phyloP scores from a whole-genome alignment of 257 asterid genomes.

The Linaria vulgaris region DNA sequence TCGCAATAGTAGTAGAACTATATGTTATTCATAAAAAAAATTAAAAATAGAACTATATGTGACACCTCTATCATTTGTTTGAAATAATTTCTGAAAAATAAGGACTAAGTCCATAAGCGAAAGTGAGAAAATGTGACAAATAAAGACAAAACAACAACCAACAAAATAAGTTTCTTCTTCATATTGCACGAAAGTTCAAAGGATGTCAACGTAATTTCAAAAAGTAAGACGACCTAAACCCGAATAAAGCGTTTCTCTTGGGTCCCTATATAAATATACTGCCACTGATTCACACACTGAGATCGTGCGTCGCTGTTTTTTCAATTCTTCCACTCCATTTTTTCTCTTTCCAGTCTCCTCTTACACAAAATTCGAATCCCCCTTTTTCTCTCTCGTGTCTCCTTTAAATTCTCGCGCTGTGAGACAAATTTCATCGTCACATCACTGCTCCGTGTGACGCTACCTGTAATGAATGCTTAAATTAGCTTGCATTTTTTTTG shows the following conservation, averaged over 20 bases:
- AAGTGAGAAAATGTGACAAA: background rate
- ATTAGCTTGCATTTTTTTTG: no score
- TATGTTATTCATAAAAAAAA: no score
- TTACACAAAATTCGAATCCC: background rate
- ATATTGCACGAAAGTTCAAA: background rate
- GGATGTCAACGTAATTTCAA: background rate
- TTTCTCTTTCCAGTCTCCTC: constrained; percentile 21
- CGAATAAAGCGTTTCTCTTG: background rate
- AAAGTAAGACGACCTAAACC: background rate
- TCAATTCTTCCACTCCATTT: constrained; percentile 10
- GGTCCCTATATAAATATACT: background rate
- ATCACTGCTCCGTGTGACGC: no score
- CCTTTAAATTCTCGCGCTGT: no score
- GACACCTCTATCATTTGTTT: no score
- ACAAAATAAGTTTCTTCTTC: background rate
- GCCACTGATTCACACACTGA: background rate
- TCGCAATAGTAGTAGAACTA: no score
- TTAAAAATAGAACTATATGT: no score
- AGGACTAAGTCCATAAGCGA: no score
- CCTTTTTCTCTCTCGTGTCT: no score
- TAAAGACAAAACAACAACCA: background rate
- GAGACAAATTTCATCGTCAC: no score
- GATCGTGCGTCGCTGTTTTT: constrained; percentile 37
- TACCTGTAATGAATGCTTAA: no score
- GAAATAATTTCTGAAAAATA: no score